Conservation (phyloP, 2,329 filamentous ascomycete species). For the Xylariaceae sp. region DNA sequence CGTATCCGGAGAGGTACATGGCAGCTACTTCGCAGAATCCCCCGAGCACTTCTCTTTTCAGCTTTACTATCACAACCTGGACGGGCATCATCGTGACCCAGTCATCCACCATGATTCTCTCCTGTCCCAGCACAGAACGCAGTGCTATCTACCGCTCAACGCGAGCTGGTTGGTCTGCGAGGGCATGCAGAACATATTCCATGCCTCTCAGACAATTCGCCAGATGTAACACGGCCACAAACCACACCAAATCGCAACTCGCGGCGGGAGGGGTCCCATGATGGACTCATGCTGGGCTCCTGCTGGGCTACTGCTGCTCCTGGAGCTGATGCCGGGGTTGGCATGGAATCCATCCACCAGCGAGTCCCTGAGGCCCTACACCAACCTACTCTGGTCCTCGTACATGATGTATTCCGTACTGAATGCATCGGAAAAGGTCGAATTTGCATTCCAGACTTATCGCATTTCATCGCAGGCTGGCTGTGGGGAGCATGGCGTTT, state of each 20-base stretch:
- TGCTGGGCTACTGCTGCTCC: too few species aligned
- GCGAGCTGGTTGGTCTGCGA: background rate
- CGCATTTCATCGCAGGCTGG: background rate
- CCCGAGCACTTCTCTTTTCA: too few species aligned
- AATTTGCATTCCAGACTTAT: constrained; percentile 5
- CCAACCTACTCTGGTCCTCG: background rate
- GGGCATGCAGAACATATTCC: background rate
- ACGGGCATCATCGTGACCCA: background rate
- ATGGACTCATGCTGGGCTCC: background rate
- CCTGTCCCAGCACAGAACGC: background rate
- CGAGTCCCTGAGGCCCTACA: background rate
- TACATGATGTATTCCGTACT: background rate
- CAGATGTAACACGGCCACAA: background rate
- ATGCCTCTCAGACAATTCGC: background rate
- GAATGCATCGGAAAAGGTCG: background rate
- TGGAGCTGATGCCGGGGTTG: too few species aligned
- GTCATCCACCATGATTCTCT: background rate
- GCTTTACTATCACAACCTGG: too few species aligned
- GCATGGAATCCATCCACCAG: too few species aligned
- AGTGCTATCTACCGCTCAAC: background rate
- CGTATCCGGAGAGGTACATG: too few species aligned
- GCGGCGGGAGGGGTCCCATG: background rate
- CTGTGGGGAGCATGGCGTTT: constrained; percentile 10
- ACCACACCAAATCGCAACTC: background rate
- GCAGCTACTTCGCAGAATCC: too few species aligned